Conservation (phyloP, 1,284 basidiomycete species). For the Microbotryomycetes sp. region DNA sequence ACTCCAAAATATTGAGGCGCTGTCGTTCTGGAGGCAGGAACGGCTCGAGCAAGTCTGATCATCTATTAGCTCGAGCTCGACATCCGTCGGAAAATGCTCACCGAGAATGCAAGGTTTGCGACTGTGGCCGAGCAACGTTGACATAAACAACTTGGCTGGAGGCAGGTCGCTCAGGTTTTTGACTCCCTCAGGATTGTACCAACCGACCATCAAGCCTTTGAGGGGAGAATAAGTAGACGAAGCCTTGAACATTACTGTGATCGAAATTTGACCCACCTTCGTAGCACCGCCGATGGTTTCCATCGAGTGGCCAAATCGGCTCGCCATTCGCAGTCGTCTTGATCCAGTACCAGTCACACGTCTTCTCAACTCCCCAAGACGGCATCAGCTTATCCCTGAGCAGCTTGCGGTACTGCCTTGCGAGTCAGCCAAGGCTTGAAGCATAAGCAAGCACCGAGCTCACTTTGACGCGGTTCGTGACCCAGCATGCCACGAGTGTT, state of each 20-base stretch:
- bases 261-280: constrained; percentile 19
- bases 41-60: constrained; percentile 20
- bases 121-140: constrained; percentile 29
- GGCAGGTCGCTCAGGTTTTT: constrained; percentile 2
- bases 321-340: constrained; percentile 31
- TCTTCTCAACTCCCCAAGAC: constrained; percentile 17
- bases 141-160: constrained; percentile 17
- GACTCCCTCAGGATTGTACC: constrained; percentile 9
- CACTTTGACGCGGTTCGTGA: constrained; percentile 34
- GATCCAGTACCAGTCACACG: constrained; percentile 34
- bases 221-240: neutral
- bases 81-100: neutral
- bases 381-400: constrained; percentile 33
- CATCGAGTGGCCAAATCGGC: constrained; percentile 28
- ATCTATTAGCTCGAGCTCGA: neutral
- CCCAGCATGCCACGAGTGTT: constrained; percentile 30
- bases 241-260: too few relatives aligned
- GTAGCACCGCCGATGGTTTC: constrained; percentile 28
- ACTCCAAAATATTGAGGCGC: constrained; percentile 29
- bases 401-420: constrained; percentile 24
- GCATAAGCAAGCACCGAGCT: too few relatives aligned
- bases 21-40: constrained; percentile 2
- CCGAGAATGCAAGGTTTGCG: constrained; percentile 30
- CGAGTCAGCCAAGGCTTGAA: neutral
- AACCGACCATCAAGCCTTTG: constrained; percentile 28